These are phyloP conservation scores for Haplographium delicatum DNA, from an alignment of 495 filamentous ascomycete species.

Conservation along the genomic window DNA sequence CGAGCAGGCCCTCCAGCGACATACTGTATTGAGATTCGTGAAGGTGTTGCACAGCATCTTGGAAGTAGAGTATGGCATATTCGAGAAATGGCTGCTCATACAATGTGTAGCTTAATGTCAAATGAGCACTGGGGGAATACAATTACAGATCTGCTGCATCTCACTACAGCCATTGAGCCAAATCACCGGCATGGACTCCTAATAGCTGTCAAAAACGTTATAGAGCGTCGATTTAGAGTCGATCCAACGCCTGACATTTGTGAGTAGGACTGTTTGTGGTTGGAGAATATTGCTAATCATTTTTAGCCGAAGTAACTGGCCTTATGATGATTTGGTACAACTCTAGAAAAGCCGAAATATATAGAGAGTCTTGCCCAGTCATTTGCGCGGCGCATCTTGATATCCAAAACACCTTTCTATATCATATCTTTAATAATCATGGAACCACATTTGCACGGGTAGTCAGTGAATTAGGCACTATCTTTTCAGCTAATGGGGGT, in stretches of 20 bases:
- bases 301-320: not conserved
- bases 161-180: slow-evolving; percentile 24
- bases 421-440: not conserved
- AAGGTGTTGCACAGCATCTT: slow-evolving; percentile 50
- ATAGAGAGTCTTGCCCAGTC: too few species aligned
- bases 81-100: slow-evolving; percentile 81
- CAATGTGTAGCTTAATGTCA: slow-evolving; percentile 61
- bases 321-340: too few species aligned
- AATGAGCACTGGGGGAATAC: slow-evolving; percentile 44
- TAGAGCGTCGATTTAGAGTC: slow-evolving; percentile 40
- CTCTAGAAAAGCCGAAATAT: too few species aligned
- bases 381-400: not conserved
- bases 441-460: too few species aligned
- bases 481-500: too few species aligned
- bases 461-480: too few species aligned
- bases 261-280: not conserved
- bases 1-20: slow-evolving; percentile 51
- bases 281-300: slow-evolving; percentile 17
- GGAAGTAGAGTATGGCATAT: slow-evolving; percentile 82
- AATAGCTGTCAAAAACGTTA: slow-evolving; percentile 47
- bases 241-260: not conserved
- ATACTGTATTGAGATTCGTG: slow-evolving; percentile 37
- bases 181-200: slow-evolving; percentile 64
- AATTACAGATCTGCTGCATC: slow-evolving; percentile 45
- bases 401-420: not conserved